phyloP scores from a whole-genome alignment of 148 eudicot species.

The Rheum nobile region DNA sequence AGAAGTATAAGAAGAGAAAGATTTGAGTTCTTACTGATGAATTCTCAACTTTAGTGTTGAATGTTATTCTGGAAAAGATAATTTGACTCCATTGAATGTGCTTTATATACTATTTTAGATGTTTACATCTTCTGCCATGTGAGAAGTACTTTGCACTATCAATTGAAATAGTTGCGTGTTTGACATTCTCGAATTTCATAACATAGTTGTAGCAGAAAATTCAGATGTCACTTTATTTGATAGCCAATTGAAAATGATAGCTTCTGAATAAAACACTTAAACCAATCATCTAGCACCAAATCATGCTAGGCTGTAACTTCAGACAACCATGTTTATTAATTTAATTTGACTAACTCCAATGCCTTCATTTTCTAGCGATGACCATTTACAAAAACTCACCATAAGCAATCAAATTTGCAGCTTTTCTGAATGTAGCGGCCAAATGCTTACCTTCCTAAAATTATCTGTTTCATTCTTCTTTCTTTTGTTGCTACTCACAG shows the following conservation, averaged over 20 bases:
- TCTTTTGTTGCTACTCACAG: not conserved
- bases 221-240: not conserved
- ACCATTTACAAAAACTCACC: not conserved
- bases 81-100: not conserved
- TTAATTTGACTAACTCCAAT: slow-evolving; percentile 1
- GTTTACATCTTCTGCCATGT: not conserved
- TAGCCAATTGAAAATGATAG: not conserved
- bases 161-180: not conserved
- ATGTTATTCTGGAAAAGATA: not conserved
- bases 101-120: not conserved
- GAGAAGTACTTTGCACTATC: not conserved
- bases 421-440: not conserved
- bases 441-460: not conserved
- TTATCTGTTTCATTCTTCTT: not conserved
- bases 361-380: not conserved
- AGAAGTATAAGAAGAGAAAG: not conserved
- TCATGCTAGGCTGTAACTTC: not conserved
- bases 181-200: not conserved
- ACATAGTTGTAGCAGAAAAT: not conserved
- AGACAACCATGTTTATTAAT: not conserved
- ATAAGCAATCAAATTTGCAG: not conserved
- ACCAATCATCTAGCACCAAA: not conserved
- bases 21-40: not conserved
- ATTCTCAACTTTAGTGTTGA: not conserved
- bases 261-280: not conserved